Evolutionary conservation across 2,329 filamentous ascomycete species (phyloP).

Genomic region (Colletotrichum sp.): DNA sequence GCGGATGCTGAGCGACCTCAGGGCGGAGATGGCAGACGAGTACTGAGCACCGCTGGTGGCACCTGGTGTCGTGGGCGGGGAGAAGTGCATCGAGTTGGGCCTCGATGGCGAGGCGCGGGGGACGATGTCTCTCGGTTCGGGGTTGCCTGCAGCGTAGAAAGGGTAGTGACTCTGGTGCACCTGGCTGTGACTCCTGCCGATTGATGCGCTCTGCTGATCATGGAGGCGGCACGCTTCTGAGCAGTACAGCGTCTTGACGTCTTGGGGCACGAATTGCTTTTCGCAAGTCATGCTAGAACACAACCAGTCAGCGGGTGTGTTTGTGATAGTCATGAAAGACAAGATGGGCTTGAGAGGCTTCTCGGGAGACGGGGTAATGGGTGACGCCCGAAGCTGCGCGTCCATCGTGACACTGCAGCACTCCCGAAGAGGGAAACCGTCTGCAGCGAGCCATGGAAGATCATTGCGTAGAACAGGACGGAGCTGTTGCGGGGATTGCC

Average conservation of each 20-base stretch:
- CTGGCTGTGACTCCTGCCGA: slow-evolving; percentile 11
- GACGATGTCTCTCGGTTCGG: slow-evolving; percentile 66
- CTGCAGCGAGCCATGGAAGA: neutral
- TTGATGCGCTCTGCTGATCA: slow-evolving; percentile 37
- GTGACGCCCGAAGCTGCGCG: slow-evolving; percentile 25
- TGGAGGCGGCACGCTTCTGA: slow-evolving; percentile 65
- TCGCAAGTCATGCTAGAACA: slow-evolving; percentile 66
- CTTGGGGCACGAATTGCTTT: slow-evolving; percentile 66
- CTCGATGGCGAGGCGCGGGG: slow-evolving; percentile 68
- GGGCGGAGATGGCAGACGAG: slow-evolving; percentile 59
- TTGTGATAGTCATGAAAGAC: slow-evolving; percentile 33
- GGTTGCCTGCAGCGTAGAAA: slow-evolving; percentile 48
- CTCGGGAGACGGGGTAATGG: neutral
- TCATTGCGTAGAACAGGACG: slow-evolving; percentile 6
- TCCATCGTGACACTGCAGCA: slow-evolving; percentile 35
- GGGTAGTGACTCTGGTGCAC: slow-evolving; percentile 38
- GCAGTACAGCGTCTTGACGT: slow-evolving; percentile 66
- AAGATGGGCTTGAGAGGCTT: slow-evolving; percentile 24
- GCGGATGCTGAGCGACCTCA: slow-evolving; percentile 59
- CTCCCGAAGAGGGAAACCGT: slow-evolving; percentile 26
- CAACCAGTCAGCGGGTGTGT: slow-evolving; percentile 30
- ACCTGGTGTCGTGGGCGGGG: slow-evolving; percentile 54
- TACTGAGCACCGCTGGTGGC: slow-evolving; percentile 33
- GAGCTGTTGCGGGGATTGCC: slow-evolving; percentile 6
- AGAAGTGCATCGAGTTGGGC: slow-evolving; percentile 59